Conservation (phyloP, 176 grass and related monocot species). For the Puya raimondii region DNA sequence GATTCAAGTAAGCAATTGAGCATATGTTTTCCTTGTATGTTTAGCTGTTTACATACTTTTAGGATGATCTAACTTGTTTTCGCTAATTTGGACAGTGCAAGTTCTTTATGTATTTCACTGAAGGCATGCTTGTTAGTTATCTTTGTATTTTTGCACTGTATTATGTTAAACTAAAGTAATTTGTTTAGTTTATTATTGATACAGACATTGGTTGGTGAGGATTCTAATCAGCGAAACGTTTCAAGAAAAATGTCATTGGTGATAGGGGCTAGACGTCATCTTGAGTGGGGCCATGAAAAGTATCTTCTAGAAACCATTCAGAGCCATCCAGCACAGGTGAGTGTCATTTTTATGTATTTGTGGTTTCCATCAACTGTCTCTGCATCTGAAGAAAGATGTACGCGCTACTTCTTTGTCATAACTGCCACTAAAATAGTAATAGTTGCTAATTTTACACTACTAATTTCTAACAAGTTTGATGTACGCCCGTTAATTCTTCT, state of each 20-base stretch:
- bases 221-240: conserved; percentile 34
- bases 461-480: background rate
- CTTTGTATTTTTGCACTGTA: background rate
- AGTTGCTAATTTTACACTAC: background rate
- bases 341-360: conserved; percentile 13
- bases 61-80: background rate
- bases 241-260: conserved; percentile 81
- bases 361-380: background rate
- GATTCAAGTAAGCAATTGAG: conserved; percentile 48
- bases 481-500: too few relatives aligned
- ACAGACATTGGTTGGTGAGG: conserved; percentile 91
- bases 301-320: conserved; percentile 90
- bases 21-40: background rate
- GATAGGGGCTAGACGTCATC: conserved; percentile 73
- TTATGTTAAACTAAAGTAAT: background rate
- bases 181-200: background rate
- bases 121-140: conserved; percentile 7
- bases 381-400: background rate
- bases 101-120: background rate
- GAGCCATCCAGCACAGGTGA: conserved; percentile 63
- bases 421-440: background rate
- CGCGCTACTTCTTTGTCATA: background rate
- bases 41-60: background rate
- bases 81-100: background rate
- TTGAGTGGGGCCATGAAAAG: conserved; percentile 98